These are phyloP conservation scores for Hymenoscyphus fructigenus DNA, from an alignment of 2,329 filamentous ascomycete genomes.

Conservation along the genomic window DNA sequence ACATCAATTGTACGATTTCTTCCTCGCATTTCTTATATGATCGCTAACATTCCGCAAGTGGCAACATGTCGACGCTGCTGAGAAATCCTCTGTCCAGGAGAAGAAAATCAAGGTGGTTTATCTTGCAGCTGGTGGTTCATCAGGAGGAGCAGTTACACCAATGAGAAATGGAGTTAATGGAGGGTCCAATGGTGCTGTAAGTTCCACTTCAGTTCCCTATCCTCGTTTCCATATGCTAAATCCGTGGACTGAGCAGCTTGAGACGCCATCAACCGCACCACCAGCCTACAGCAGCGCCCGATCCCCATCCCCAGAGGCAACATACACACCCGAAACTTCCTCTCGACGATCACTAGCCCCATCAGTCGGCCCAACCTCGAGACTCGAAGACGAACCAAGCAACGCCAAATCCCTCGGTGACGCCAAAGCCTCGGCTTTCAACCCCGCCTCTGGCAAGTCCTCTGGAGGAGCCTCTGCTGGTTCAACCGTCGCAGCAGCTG, in stretches of 20 bases:
- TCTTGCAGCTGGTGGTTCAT: constrained; percentile 59
- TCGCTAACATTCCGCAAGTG: constrained; percentile 47
- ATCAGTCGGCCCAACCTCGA: constrained; percentile 28
- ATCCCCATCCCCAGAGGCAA: constrained; percentile 51
- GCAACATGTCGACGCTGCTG: constrained; percentile 67
- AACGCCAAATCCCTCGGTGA: constrained; percentile 43
- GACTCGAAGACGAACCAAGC: constrained; percentile 32
- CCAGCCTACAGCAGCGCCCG: constrained; percentile 46
- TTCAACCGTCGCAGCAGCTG: constrained; percentile 41
- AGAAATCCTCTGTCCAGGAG: constrained; percentile 80
- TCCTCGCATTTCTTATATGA: not conserved
- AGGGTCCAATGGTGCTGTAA: constrained; percentile 26
- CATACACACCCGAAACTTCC: constrained; percentile 32
- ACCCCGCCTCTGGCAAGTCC: constrained; percentile 29
- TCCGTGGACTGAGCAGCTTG: constrained; percentile 1
- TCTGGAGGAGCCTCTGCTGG: constrained; percentile 44
- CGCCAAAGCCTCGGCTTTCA: constrained; percentile 31
- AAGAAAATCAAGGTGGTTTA: constrained; percentile 94
- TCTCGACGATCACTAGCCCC: constrained; percentile 27
- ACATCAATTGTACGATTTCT: constrained; percentile 67
- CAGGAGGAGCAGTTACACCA: constrained; percentile 27
- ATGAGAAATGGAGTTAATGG: constrained; percentile 32
- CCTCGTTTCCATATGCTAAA: not conserved
- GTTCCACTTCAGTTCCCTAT: constrained; percentile 8
- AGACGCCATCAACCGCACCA: constrained; percentile 36